A percentile compares a stretch with the other conserved stretches of the same genome.
These are phyloP conservation scores for Podaxis rugospora DNA, from an alignment of 768 basidiomycete genomes.

Conservation along the genomic window DNA sequence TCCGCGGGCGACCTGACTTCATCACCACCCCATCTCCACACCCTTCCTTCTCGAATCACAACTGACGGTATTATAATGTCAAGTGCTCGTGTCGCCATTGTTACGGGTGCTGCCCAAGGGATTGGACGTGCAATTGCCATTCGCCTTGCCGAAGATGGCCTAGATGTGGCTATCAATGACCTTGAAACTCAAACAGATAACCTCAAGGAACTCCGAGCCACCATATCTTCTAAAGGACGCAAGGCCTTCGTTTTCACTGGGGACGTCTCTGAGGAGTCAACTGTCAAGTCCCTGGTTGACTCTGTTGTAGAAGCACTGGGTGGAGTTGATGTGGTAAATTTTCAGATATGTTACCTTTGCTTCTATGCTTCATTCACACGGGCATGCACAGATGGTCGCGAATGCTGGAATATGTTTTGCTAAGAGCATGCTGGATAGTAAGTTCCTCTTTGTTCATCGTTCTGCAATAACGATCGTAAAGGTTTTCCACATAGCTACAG, in stretches of 20 bases:
- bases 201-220: neutral
- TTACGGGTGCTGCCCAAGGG: conserved; percentile 38
- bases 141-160: conserved; percentile 35
- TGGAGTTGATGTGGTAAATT: conserved; percentile 20
- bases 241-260: conserved; percentile 19
- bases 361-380: neutral
- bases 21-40: neutral
- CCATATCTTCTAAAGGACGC: conserved; percentile 14
- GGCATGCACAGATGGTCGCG: conserved; percentile 27
- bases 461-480: neutral
- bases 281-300: conserved; percentile 31
- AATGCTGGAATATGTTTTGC: conserved; percentile 21
- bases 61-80: neutral
- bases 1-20: neutral
- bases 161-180: conserved; percentile 37
- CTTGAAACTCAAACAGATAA: conserved; percentile 9
- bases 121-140: conserved; percentile 39
- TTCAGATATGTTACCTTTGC: conserved; percentile 3
- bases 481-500: conserved; percentile 15
- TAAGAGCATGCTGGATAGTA: conserved; percentile 7
- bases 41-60: neutral
- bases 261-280: conserved; percentile 31
- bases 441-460: neutral
- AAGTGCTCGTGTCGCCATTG: conserved; percentile 24
- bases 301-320: conserved; percentile 29